Base-by-base conservation (phyloP, 192 early-diverging fungal species). In the Linnemannia zychae region DNA sequence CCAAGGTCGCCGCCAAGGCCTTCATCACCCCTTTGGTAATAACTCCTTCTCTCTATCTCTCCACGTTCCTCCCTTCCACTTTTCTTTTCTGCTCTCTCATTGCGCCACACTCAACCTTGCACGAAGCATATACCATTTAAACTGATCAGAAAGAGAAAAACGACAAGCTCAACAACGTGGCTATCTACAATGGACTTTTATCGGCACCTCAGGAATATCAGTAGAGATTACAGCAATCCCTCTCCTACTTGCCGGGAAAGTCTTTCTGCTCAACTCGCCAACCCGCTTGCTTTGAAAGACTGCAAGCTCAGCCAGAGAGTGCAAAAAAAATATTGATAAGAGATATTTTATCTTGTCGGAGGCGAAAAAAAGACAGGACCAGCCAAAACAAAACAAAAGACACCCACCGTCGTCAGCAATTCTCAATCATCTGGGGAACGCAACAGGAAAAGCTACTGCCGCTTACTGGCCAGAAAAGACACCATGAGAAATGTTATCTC, bases 1-100 rank as follows among this genome's bases (percentile, higher is more conserved):
- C 82, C 72, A 84, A 75, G 68, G 76, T 84, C 73, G 82, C 82
- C 73, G 82, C 82, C 72, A 84, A 77, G 77, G 82, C 82, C 33
- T 81, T 81, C 73, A 53, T 75, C 68, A 48, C 82, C 33, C 82
- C 82, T n/a, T 65, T 78, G 82, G 82, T 84, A 84, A 84, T 75
- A 44, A 66, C 31, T 16, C 57, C 6, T 18, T 53, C 47, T n/a
- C n/a, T n/a, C 34, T 48, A 33, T 44, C 22, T 22, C 36, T 33
- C 48, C 66, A 31, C 31, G 22, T 36, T 34, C 36, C 15, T 44
- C 31, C 33, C 3, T 63, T 40, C 7, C 57, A 3, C 28, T 63
- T 63, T 31, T 7, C 11, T 63, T 63, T 28, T 63, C 31, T 31
- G 57, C 57, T 63, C 57, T 63, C 57, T n/a, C 57, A 63, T 63